phyloP scores from a whole-genome alignment of 768 basidiomycete genomes.

The Termitomyces sp. region DNA sequence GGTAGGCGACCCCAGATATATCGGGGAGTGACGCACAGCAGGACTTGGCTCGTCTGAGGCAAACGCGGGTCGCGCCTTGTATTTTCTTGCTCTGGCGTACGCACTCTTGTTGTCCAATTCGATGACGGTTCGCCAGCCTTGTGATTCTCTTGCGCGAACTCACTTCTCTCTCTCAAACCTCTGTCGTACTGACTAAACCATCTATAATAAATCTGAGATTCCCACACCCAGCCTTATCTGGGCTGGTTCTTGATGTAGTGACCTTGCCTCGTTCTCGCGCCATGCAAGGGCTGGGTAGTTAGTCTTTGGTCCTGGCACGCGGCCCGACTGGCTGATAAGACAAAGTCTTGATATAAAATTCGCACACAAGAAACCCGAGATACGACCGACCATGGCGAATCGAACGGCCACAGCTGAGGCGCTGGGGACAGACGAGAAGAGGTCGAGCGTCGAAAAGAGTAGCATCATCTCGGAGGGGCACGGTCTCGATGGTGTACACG shows the following conservation, averaged over 20 bases:
- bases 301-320: not conserved
- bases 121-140: not conserved
- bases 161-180: too few species aligned
- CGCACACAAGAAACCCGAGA: too few species aligned
- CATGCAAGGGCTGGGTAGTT: not conserved
- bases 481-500: slow-evolving; percentile 22
- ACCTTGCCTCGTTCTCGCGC: not conserved
- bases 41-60: too few species aligned
- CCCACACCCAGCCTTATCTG: not conserved
- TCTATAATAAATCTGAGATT: not conserved
- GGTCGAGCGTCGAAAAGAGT: not conserved
- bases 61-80: too few species aligned
- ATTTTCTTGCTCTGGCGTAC: too few species aligned
- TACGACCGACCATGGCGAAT: not conserved
- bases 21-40: too few species aligned
- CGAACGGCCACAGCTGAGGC: not conserved
- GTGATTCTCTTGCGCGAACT: not conserved
- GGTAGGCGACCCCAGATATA: too few species aligned
- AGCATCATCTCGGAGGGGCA: not conserved
- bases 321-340: not conserved
- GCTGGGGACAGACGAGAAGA: not conserved
- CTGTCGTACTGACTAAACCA: not conserved
- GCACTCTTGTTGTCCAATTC: too few species aligned
- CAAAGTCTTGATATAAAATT: not conserved
- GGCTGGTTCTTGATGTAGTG: not conserved